These are phyloP conservation scores for Colletotrichum sansevieriae DNA, from an alignment of 2,329 filamentous ascomycete genomes.

Conservation along the genomic window DNA sequence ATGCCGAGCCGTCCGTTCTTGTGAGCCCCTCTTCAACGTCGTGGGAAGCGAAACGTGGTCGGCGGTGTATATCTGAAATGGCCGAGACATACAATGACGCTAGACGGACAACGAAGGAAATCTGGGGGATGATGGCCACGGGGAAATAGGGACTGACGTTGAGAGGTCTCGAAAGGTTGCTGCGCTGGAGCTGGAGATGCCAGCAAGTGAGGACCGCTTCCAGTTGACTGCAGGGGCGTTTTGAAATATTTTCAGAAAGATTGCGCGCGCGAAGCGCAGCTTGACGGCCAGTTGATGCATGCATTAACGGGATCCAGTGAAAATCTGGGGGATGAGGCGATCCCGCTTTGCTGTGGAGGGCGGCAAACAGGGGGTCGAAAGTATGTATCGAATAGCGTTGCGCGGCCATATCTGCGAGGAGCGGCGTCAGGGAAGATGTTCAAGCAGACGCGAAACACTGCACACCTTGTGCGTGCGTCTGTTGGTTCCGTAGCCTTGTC, in stretches of 20 bases:
- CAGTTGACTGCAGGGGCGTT: constrained; percentile 35
- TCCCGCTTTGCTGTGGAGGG: constrained; percentile 31
- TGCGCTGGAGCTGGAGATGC: not conserved
- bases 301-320: constrained; percentile 27
- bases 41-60: not conserved
- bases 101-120: not conserved
- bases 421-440: constrained; percentile 12
- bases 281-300: constrained; percentile 18
- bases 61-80: constrained; percentile 9
- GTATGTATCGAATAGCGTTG: constrained; percentile 16
- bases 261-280: not conserved
- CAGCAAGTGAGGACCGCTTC: not conserved
- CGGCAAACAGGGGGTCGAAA: constrained; percentile 20
- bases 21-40: not conserved
- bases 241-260: constrained; percentile 38
- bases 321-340: constrained; percentile 41
- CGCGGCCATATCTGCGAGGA: constrained; percentile 18
- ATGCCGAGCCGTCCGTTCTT: not conserved
- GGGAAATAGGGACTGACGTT: not conserved
- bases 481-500: constrained; percentile 30
- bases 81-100: not conserved
- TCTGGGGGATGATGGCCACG: not conserved
- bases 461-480: constrained; percentile 2
- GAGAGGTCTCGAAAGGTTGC: not conserved
- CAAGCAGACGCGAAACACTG: constrained; percentile 32